Percentiles rank a stretch among this genome's conserved stretches.
Evolutionary conservation across 192 early-diverging fungal species (phyloP).

Genomic region (Jimgerdemannia lactiflua): DNA sequence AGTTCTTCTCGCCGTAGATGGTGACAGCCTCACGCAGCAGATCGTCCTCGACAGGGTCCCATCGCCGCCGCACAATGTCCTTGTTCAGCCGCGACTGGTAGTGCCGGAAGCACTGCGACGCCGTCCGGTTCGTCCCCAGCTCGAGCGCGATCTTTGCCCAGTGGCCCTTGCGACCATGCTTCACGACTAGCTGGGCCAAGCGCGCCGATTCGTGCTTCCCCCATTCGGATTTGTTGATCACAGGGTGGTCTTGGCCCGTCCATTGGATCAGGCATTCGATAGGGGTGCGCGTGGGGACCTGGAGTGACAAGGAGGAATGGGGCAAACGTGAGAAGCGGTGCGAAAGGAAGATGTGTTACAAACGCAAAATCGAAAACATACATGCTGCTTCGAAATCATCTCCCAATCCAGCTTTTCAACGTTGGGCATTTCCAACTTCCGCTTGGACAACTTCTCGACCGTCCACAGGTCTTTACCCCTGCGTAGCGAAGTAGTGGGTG

Average conservation of each 20-base stretch:
- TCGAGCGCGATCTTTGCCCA: slow-evolving; percentile 67
- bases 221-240: slow-evolving; percentile 73
- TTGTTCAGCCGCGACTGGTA: slow-evolving; percentile 54
- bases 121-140: slow-evolving; percentile 64
- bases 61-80: slow-evolving; percentile 41
- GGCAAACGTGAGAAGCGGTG: too few relatives aligned
- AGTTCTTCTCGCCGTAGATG: slow-evolving; percentile 66
- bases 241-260: slow-evolving; percentile 75
- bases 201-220: slow-evolving; percentile 48
- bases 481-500: neutral
- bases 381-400: neutral
- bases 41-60: slow-evolving; percentile 69
- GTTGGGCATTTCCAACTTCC: neutral
- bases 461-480: neutral
- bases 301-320: slow-evolving; percentile 24
- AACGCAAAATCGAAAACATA: neutral
- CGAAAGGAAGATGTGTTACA: too few relatives aligned
- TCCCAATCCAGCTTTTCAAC: neutral
- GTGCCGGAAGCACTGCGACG: slow-evolving; percentile 70
- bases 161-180: slow-evolving; percentile 43
- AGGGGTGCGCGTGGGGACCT: slow-evolving; percentile 57
- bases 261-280: slow-evolving; percentile 80
- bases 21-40: slow-evolving; percentile 60
- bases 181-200: slow-evolving; percentile 42
- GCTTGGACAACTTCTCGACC: neutral